Percentiles rank a stretch among this genome's conserved stretches.
Evolutionary conservation across 768 basidiomycete genomes (phyloP).

Genomic region (Pseudohyphozyma bogoriensis): DNA sequence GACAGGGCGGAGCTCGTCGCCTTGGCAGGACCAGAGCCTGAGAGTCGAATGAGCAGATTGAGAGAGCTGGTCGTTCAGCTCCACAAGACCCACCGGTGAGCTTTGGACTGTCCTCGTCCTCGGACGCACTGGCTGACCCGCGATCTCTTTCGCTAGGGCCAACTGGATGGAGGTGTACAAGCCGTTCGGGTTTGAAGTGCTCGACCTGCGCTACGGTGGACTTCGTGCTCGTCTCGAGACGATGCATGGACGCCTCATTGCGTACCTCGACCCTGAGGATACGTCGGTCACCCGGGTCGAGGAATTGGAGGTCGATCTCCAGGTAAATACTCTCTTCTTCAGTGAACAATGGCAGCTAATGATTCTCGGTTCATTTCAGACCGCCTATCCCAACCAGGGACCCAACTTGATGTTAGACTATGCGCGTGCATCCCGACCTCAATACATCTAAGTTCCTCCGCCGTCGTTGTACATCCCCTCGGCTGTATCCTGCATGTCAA

Average conservation of each 20-base stretch:
- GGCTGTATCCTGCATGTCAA: too few species aligned
- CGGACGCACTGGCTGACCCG: background rate
- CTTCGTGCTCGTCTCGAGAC: slow-evolving; percentile 28
- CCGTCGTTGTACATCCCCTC: too few species aligned
- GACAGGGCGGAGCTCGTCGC: slow-evolving; percentile 24
- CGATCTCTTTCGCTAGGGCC: background rate
- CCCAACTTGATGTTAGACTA: slow-evolving; percentile 22
- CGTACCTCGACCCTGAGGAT: slow-evolving; percentile 10
- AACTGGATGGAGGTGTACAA: slow-evolving; percentile 31
- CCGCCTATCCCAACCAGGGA: slow-evolving; percentile 12
- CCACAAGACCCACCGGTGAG: slow-evolving; percentile 21
- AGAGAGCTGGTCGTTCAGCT: slow-evolving; percentile 15
- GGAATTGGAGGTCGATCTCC: slow-evolving; percentile 21
- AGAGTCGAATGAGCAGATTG: slow-evolving; percentile 21
- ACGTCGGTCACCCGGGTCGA: background rate
- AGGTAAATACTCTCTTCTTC: slow-evolving; percentile 1
- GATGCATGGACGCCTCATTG: slow-evolving; percentile 24
- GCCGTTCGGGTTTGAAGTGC: slow-evolving; percentile 20
- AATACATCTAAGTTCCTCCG: slow-evolving; percentile 13
- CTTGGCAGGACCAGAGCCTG: slow-evolving; percentile 5
- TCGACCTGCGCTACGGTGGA: slow-evolving; percentile 31
- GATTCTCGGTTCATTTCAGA: background rate
- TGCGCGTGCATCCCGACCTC: slow-evolving; percentile 8
- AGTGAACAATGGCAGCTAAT: background rate
- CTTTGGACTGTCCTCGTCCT: too few species aligned